Evolutionary conservation across 2,329 filamentous ascomycete species (phyloP), one percentile per base, ranked within the genome.

Genomic region (Diaporthe helianthi): DNA sequence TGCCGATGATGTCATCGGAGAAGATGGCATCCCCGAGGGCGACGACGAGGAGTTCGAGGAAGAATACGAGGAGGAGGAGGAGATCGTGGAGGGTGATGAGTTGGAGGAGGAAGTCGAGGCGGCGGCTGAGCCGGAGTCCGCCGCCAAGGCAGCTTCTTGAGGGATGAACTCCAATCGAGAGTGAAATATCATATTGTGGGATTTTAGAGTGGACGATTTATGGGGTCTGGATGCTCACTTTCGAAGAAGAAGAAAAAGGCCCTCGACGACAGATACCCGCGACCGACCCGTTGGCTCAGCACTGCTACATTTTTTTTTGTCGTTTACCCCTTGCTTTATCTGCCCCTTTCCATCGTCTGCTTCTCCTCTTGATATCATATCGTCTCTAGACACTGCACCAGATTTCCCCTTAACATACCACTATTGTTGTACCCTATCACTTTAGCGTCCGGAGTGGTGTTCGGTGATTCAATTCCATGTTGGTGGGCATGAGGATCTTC

Each of bases 1-100:
- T 22, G 77, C 82, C 0, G 84, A 84, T 13, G 77, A 84, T 8
- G 73, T 74, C 0, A 77, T 78, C 9, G 79, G 80, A 46, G 84
- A 80, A 29, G 81, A 82, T 22, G 75, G 44, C 3, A 71, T 71
- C 22, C 73, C 71, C 17, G 73, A 73, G 36, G 76, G 54, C 29
- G 69, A 71, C 19, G 69, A 71, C 15, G 67, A 65, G 22, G 69
- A 69, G 33, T 55, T 46, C 5, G 60, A 69, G 24, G 68, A 66
- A 47, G 51, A 70, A 33, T 49, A 52, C 10, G 68, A 60, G 24
- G 61, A 52, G 4, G 61, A 60, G 19, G 63, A 61, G 47, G 69
- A n/a, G 38, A 33, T 55, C 10, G 65, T 64, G 1, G 65, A 63
- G 36, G 46, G 29, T 9, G 69, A 65, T 22, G 69, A 51, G n/a